These are phyloP conservation scores for Fusarium sp. DNA, from an alignment of 2,329 filamentous ascomycete genomes.

Conservation along the genomic window DNA sequence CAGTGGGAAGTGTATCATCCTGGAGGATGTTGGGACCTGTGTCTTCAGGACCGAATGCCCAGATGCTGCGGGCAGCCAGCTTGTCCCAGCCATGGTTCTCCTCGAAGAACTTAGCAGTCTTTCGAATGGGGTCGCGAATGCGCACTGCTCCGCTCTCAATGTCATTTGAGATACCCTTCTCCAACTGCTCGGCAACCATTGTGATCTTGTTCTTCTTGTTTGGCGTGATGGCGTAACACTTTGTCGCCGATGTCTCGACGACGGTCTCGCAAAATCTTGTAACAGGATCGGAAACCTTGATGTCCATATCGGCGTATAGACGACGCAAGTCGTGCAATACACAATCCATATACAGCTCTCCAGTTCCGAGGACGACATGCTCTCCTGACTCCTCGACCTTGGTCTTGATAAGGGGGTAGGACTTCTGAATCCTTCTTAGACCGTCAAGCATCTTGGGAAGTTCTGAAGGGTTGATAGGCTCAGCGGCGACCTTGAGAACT, in stretches of 20 bases:
- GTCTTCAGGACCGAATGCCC: constrained; percentile 98
- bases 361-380: constrained; percentile 93
- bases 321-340: constrained; percentile 93
- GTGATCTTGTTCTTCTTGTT: constrained; percentile 99
- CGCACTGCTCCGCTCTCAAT: constrained; percentile 91
- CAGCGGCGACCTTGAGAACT: constrained; percentile 96
- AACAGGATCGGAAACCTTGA: constrained; percentile 98
- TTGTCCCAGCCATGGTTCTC: constrained; percentile 98
- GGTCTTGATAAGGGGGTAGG: constrained; percentile 93
- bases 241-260: constrained; percentile 95
- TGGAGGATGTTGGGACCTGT: constrained; percentile 94
- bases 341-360: constrained; percentile 99
- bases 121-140: constrained; percentile 91
- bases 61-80: constrained; percentile 92
- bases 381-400: constrained; percentile 99
- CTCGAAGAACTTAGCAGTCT: constrained; percentile 96
- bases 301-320: constrained; percentile 98
- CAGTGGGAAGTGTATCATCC: constrained; percentile 93
- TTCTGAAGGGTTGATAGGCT: constrained; percentile 98
- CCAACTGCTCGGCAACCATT: constrained; percentile 96
- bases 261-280: constrained; percentile 98
- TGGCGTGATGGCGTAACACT: constrained; percentile 96
- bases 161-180: constrained; percentile 93
- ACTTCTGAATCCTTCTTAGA: constrained; percentile 96
- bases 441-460: constrained; percentile 99